These are phyloP conservation scores for Aquanectria penicillioides DNA, from an alignment of 2,329 filamentous ascomycete genomes.

Conservation along the genomic window DNA sequence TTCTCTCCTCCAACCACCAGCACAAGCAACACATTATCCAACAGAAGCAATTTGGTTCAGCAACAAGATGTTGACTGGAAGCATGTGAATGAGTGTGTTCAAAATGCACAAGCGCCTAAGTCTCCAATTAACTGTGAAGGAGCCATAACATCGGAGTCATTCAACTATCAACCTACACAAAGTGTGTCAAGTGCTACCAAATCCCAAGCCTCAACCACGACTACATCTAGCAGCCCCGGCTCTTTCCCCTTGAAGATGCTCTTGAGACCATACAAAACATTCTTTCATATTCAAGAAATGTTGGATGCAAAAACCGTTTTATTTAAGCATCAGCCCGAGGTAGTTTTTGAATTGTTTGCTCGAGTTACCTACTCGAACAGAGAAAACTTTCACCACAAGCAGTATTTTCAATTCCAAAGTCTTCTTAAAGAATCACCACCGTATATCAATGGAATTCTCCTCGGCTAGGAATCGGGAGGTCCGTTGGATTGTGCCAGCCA, in stretches of 20 bases:
- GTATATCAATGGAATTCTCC: constrained; percentile 49
- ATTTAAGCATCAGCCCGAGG: constrained; percentile 47
- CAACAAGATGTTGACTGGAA: constrained; percentile 55
- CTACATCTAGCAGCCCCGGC: neutral
- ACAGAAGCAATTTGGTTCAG: constrained; percentile 31
- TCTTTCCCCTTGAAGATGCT: constrained; percentile 5
- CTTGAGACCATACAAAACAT: constrained; percentile 53
- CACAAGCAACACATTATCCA: neutral
- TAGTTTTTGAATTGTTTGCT: constrained; percentile 71
- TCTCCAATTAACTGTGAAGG: constrained; percentile 1
- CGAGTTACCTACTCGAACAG: constrained; percentile 67
- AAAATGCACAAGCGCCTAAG: constrained; percentile 5
- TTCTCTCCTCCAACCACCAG: constrained; percentile 43
- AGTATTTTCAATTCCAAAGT: constrained; percentile 73
- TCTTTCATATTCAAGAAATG: constrained; percentile 72
- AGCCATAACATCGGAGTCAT: constrained; percentile 4
- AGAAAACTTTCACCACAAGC: constrained; percentile 58
- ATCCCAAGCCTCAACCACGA: constrained; percentile 14
- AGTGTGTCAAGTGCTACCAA: neutral
- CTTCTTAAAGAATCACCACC: constrained; percentile 68
- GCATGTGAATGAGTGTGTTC: constrained; percentile 35
- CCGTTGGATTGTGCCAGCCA: constrained; percentile 37
- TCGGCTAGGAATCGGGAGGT: constrained; percentile 41
- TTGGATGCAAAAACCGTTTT: constrained; percentile 55
- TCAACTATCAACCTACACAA: neutral